These are phyloP conservation scores for Solanum virginianum DNA, from an alignment of 257 asterid species.

Conservation along the genomic window DNA sequence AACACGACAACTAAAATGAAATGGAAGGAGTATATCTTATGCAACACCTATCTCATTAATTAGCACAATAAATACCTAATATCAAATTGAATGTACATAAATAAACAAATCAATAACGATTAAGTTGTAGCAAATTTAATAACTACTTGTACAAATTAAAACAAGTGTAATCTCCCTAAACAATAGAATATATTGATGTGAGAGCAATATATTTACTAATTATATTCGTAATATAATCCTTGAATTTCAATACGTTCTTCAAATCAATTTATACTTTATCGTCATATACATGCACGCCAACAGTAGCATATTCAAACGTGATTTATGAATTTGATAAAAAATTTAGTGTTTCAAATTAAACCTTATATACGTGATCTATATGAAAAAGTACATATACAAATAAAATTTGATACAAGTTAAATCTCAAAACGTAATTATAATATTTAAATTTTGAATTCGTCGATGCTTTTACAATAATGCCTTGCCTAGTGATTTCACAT, in stretches of 20 bases:
- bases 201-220: too few species aligned
- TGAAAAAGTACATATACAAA: background rate
- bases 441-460: background rate
- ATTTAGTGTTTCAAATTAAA: background rate
- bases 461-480: background rate
- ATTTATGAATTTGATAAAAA: background rate
- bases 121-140: background rate
- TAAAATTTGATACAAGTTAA: background rate
- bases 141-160: too few species aligned
- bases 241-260: background rate
- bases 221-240: background rate
- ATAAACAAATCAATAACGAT: background rate
- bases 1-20: too few species aligned
- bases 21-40: background rate
- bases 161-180: background rate
- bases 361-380: background rate
- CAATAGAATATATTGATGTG: too few species aligned
- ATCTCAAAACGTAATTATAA: background rate
- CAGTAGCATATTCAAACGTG: background rate
- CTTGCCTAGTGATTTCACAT: background rate
- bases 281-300: background rate
- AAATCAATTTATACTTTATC: background rate
- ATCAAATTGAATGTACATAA: background rate
- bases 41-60: background rate
- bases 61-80: background rate